Evolutionary conservation across 768 basidiomycete genomes (phyloP).

Genomic region (Russula sp.): DNA sequence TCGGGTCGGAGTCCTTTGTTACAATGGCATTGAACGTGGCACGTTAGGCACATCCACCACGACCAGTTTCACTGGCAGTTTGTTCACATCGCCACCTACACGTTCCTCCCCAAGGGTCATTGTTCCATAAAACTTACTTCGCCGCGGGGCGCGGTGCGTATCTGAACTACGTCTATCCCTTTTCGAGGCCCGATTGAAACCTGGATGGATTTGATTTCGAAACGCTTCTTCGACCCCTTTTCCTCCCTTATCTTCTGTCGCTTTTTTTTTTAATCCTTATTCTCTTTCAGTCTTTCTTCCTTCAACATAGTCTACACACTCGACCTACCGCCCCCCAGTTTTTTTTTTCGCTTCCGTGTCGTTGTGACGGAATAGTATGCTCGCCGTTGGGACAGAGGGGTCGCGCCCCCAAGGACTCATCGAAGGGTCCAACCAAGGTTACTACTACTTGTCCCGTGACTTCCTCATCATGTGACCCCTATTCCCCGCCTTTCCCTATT

Average conservation of each 20-base stretch:
- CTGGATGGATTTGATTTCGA: background rate
- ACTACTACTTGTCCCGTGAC: too few species aligned
- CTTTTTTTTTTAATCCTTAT: slow-evolving; percentile 8
- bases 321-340: background rate
- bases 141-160: background rate
- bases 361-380: background rate
- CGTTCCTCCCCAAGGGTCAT: background rate
- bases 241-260: background rate
- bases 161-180: background rate
- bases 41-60: too few species aligned
- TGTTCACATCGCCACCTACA: background rate
- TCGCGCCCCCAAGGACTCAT: too few species aligned
- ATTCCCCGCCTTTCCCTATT: too few species aligned
- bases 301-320: slow-evolving; percentile 4
- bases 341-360: background rate
- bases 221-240: background rate
- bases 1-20: too few species aligned
- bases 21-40: background rate
- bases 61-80: too few species aligned
- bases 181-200: background rate
- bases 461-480: too few species aligned
- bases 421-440: background rate
- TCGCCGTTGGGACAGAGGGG: too few species aligned
- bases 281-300: background rate
- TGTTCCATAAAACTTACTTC: background rate